These are phyloP conservation scores for Globisporangium recalcitrans DNA, from an alignment of 352 stramenopile genomes.

Conservation along the genomic window DNA sequence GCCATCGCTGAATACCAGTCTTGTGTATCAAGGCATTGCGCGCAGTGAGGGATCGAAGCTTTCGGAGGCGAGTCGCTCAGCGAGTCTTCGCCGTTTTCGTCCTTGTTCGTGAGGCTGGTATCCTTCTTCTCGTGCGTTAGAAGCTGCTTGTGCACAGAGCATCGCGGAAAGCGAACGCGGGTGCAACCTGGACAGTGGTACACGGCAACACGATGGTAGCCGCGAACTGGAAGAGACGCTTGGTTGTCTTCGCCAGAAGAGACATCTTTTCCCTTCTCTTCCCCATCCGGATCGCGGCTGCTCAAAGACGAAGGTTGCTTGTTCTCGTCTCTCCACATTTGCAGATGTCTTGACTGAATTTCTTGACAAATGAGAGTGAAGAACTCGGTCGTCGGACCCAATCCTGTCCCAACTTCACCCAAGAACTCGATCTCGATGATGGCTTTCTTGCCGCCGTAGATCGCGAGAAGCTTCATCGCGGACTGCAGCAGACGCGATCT, in stretches of 20 bases:
- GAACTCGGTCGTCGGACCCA: constrained; percentile 76
- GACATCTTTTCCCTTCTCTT: constrained; percentile 14
- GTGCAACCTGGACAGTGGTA: constrained; percentile 53
- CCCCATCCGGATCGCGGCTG: constrained; percentile 17
- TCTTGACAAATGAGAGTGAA: constrained; percentile 73
- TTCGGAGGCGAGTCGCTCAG: not conserved
- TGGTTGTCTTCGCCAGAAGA: not conserved
- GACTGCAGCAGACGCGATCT: constrained; percentile 56
- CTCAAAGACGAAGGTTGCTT: constrained; percentile 11
- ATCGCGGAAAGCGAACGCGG: constrained; percentile 42
- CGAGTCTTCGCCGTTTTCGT: constrained; percentile 6
- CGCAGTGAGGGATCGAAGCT: constrained; percentile 42
- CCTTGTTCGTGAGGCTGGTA: not conserved
- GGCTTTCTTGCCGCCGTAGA: constrained; percentile 71
- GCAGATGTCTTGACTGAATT: constrained; percentile 52
- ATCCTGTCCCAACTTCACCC: constrained; percentile 65
- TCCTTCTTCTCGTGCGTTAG: constrained; percentile 51
- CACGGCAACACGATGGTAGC: constrained; percentile 67
- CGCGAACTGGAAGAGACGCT: constrained; percentile 40
- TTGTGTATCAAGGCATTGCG: constrained; percentile 41
- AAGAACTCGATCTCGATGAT: constrained; percentile 81
- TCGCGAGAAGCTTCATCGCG: constrained; percentile 62
- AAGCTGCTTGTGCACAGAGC: constrained; percentile 38
- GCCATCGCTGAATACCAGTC: constrained; percentile 32
- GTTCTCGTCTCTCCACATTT: constrained; percentile 55